A percentile compares a stretch with the other conserved stretches of the same genome.
Conservation (phyloP, 192 early-diverging fungal species). For the Entomortierella lignicola region DNA sequence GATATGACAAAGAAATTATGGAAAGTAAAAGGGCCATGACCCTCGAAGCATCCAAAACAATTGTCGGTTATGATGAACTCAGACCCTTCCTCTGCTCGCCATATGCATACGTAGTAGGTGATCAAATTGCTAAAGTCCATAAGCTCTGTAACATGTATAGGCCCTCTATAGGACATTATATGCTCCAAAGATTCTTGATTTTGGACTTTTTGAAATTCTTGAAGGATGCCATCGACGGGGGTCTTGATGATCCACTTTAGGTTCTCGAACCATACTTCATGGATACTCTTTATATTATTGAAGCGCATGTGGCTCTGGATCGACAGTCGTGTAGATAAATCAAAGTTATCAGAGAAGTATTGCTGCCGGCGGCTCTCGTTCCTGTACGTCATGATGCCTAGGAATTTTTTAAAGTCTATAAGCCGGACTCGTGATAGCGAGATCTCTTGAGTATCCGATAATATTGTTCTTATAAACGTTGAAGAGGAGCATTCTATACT, state of each 20-base stretch:
- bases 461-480: conserved; percentile 13
- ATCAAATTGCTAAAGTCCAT: conserved; percentile 15
- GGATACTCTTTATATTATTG: conserved; percentile 24
- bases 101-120: conserved; percentile 28
- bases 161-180: background rate
- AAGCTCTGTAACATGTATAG: conserved; percentile 20
- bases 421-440: conserved; percentile 18
- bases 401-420: conserved; percentile 31
- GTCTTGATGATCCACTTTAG: conserved; percentile 44
- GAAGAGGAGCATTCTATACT: conserved; percentile 28
- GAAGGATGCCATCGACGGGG: conserved; percentile 10
- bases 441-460: conserved; percentile 2
- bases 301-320: conserved; percentile 27
- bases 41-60: conserved; percentile 48
- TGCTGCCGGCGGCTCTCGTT: conserved; percentile 22
- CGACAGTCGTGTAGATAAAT: background rate
- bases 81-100: conserved; percentile 40
- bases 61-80: conserved; percentile 45
- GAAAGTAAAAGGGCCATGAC: conserved; percentile 2
- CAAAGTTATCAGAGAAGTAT: conserved; percentile 22
- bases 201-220: background rate
- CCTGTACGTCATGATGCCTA: conserved; percentile 45
- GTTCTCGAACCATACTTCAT: conserved; percentile 48
- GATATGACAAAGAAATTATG: conserved; percentile 53
- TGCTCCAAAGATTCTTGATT: too few species aligned